Conservation (phyloP, 1,139 yeast genomes). For the Candida dubliniensis region DNA sequence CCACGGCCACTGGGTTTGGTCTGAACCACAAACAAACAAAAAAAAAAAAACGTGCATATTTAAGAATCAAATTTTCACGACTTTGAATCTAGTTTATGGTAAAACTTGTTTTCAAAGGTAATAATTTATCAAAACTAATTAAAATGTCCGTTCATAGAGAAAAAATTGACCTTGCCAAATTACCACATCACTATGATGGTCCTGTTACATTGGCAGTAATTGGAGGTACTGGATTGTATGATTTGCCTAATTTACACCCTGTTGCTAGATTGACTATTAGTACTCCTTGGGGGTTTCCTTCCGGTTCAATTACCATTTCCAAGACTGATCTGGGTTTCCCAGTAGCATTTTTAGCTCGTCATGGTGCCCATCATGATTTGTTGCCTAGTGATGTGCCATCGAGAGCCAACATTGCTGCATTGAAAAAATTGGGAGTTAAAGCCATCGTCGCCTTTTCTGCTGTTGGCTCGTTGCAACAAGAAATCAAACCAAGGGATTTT, state of each 20-base stretch:
- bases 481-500: slow-evolving; percentile 90
- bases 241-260: slow-evolving; percentile 76
- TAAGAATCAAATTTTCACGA: too few species aligned
- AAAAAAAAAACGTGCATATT: neutral
- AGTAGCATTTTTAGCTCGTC: slow-evolving; percentile 93
- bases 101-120: slow-evolving; percentile 2
- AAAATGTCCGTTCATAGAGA: slow-evolving; percentile 43
- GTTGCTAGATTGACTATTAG: slow-evolving; percentile 77
- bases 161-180: slow-evolving; percentile 21
- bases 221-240: slow-evolving; percentile 98
- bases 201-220: slow-evolving; percentile 78
- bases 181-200: slow-evolving; percentile 43
- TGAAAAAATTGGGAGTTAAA: slow-evolving; percentile 81
- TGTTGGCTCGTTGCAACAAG: slow-evolving; percentile 89
- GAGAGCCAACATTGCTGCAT: slow-evolving; percentile 93
- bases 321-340: slow-evolving; percentile 74
- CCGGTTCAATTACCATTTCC: slow-evolving; percentile 89
- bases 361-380: slow-evolving; percentile 85
- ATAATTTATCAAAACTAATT: neutral
- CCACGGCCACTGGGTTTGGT: too few species aligned
- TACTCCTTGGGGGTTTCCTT: slow-evolving; percentile 98
- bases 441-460: slow-evolving; percentile 93
- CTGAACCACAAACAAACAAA: neutral
- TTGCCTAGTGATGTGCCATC: slow-evolving; percentile 92
- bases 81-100: slow-evolving; percentile 2